Evolutionary conservation across 495 filamentous ascomycete genomes (phyloP).

Genomic region (Xeromyces bisporus): DNA sequence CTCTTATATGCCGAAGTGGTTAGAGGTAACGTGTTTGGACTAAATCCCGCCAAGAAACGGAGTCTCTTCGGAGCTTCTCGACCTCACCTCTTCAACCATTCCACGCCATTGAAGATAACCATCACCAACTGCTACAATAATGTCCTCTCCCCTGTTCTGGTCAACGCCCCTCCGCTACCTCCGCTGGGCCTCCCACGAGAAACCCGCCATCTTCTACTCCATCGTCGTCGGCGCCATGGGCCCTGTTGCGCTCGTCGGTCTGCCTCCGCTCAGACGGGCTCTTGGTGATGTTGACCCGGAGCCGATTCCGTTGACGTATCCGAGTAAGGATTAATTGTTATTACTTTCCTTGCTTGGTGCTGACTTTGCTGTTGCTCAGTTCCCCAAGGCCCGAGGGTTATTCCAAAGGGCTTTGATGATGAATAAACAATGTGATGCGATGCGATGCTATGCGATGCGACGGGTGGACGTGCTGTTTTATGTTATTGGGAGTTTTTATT

Average conservation of each 20-base stretch:
- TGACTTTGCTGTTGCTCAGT: conserved; percentile 34
- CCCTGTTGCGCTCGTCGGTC: conserved; percentile 46
- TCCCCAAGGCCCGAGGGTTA: conserved; percentile 53
- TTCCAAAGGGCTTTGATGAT: conserved; percentile 66
- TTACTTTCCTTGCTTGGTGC: not conserved
- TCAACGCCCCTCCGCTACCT: conserved; percentile 61
- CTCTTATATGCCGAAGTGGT: too few species aligned
- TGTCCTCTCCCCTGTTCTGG: conserved; percentile 70
- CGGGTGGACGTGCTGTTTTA: too few species aligned
- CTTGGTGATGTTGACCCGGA: conserved; percentile 56
- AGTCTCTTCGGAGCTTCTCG: conserved; percentile 4
- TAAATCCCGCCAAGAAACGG: conserved; percentile 21
- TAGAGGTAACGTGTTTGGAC: conserved; percentile 37
- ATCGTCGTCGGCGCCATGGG: conserved; percentile 53
- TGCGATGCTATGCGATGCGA: too few species aligned
- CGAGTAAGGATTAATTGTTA: conserved; percentile 40
- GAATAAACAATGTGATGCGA: conserved; percentile 22
- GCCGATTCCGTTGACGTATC: conserved; percentile 75
- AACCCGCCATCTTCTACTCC: conserved; percentile 79
- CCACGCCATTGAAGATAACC: not conserved
- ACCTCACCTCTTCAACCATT: not conserved
- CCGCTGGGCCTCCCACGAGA: conserved; percentile 70
- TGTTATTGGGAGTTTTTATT: too few species aligned
- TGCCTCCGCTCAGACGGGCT: conserved; percentile 48
- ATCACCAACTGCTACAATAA: too few species aligned